phyloP scores from a whole-genome alignment of 257 asterid genomes.

The Vinca minor region DNA sequence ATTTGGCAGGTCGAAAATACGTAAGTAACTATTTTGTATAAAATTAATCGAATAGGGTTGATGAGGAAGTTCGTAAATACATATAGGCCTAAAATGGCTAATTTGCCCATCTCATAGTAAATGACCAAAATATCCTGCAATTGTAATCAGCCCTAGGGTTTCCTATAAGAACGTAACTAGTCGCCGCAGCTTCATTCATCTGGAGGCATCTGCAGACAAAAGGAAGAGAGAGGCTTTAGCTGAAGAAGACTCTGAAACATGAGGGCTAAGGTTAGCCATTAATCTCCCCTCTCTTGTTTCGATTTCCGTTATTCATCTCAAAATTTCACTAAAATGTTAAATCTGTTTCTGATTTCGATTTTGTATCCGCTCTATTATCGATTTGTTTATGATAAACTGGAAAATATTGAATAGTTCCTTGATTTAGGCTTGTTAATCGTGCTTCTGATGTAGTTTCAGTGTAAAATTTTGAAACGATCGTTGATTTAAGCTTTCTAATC shows the following conservation, averaged over 20 bases:
- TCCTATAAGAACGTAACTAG: not conserved
- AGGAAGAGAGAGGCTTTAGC: not conserved
- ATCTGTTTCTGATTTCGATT: not conserved
- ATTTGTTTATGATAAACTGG: too few species aligned
- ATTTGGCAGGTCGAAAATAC: too few species aligned
- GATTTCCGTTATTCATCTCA: not conserved
- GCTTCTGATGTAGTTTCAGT: too few species aligned
- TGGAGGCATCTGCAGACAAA: constrained; percentile 1
- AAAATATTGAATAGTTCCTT: not conserved
- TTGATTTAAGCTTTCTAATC: not conserved
- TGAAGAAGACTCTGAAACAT: constrained; percentile 1
- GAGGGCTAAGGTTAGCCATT: constrained; percentile 25
- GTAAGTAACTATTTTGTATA: too few species aligned
- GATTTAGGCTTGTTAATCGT: too few species aligned
- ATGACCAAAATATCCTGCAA: not conserved
- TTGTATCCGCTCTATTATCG: not conserved
- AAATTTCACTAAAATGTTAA: not conserved
- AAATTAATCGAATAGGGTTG: too few species aligned
- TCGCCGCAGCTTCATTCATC: not conserved
- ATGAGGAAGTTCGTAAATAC: too few species aligned
- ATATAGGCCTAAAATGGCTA: too few species aligned
- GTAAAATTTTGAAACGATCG: not conserved
- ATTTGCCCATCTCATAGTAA: not conserved
- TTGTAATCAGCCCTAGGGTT: constrained; percentile 13
- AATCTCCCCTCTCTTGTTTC: not conserved